phyloP scores from a whole-genome alignment of 495 filamentous ascomycete species.

The Trichoderma reesei region DNA sequence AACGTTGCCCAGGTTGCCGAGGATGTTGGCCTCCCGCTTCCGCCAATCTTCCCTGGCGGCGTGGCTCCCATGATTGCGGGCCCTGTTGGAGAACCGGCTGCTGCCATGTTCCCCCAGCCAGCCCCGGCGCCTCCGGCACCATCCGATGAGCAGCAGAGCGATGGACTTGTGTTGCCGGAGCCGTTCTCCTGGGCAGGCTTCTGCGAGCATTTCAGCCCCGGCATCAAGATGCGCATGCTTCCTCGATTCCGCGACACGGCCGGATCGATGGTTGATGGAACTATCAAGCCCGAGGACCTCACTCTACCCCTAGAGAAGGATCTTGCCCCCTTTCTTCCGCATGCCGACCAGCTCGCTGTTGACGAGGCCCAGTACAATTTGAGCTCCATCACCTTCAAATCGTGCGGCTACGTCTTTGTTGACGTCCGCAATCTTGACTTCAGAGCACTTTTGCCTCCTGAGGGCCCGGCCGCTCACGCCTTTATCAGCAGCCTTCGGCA shows the following conservation, averaged over 20 bases:
- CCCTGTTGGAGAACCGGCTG: background rate
- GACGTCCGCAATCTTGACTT: slow-evolving; percentile 11
- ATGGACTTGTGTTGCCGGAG: background rate
- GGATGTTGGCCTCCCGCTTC: background rate
- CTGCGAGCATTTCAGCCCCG: slow-evolving; percentile 9
- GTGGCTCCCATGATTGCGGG: background rate
- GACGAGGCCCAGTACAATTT: slow-evolving; percentile 20
- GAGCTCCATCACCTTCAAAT: slow-evolving; percentile 27
- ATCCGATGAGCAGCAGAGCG: background rate
- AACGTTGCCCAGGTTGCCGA: background rate
- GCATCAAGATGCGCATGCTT: slow-evolving; percentile 10
- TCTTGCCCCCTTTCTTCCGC: background rate
- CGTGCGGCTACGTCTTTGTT: slow-evolving; percentile 36
- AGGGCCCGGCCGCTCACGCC: background rate
- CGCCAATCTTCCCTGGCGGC: background rate
- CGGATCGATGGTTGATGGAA: background rate
- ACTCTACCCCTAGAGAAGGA: too few relatives aligned
- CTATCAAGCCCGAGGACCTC: background rate
- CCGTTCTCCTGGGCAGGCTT: slow-evolving; percentile 6
- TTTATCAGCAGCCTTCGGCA: slow-evolving; percentile 10
- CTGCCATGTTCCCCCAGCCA: background rate
- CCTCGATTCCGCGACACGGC: background rate
- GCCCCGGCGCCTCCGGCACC: too few relatives aligned
- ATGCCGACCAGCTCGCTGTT: background rate
- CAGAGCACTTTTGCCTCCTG: background rate